phyloP scores from a whole-genome alignment of 2,329 filamentous ascomycete species.

The Ceratocystis eucalypticola region DNA sequence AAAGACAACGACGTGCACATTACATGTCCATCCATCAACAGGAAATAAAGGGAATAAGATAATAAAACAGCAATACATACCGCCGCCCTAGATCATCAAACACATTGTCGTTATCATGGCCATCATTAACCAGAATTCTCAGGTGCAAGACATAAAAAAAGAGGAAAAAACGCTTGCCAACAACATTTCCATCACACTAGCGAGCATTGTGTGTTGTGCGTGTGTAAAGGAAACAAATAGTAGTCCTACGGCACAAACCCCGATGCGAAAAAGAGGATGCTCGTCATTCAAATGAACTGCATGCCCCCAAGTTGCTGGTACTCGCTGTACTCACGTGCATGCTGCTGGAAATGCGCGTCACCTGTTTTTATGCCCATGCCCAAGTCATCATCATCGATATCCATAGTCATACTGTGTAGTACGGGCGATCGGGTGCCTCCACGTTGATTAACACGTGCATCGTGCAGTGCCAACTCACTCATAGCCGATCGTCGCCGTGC shows the following conservation, averaged over 20 bases:
- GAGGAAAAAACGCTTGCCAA: not conserved
- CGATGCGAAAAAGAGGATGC: no score
- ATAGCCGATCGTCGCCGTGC: conserved; percentile 3
- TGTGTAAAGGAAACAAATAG: no score
- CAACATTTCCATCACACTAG: not conserved
- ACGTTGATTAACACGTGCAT: conserved; percentile 1
- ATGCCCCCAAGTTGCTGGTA: conserved; percentile 1
- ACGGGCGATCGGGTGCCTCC: not conserved
- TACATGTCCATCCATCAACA: not conserved
- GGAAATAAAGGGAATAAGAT: not conserved
- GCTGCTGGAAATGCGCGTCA: not conserved
- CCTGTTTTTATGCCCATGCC: not conserved
- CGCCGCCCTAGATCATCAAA: not conserved
- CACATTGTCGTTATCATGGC: conserved; percentile 5
- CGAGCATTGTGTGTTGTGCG: not conserved
- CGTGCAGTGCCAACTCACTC: conserved; percentile 8
- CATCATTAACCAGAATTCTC: not conserved
- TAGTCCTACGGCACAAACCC: no score
- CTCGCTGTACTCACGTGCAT: not conserved
- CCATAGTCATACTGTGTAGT: conserved; percentile 11
- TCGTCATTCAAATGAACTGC: not conserved
- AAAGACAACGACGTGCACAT: not conserved
- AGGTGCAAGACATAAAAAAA: not conserved
- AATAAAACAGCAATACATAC: conserved; percentile 3
- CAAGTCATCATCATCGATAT: conserved; percentile 6